Evolutionary conservation across 768 basidiomycete species (phyloP).

Genomic region (Gyrodon lividus): DNA sequence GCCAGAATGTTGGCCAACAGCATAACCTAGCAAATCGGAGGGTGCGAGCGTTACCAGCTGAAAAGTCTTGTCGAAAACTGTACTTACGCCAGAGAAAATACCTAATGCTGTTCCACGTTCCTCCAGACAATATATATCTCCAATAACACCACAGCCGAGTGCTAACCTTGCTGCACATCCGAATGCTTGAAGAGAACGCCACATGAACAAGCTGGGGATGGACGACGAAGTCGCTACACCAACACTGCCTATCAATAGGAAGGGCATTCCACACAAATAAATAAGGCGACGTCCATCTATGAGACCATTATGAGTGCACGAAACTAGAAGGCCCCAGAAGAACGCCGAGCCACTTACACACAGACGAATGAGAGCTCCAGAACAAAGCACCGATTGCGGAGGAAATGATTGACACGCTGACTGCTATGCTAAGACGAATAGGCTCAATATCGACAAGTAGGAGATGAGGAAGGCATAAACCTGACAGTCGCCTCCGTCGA

Average conservation of each 20-base stretch:
- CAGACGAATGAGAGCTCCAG: slow-evolving; percentile 47
- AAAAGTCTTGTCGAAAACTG: not conserved
- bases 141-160: slow-evolving; percentile 54
- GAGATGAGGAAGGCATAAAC: slow-evolving; percentile 21
- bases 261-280: slow-evolving; percentile 46
- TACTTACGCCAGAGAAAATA: slow-evolving; percentile 46
- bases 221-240: slow-evolving; percentile 49
- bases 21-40: slow-evolving; percentile 27
- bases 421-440: slow-evolving; percentile 34
- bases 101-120: slow-evolving; percentile 57
- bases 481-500: slow-evolving; percentile 56
- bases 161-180: slow-evolving; percentile 54
- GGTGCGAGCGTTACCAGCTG: not conserved
- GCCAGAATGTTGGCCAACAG: slow-evolving; percentile 58
- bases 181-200: slow-evolving; percentile 58
- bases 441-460: not conserved
- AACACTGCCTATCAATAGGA: slow-evolving; percentile 53
- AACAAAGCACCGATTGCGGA: slow-evolving; percentile 43
- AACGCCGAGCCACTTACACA: slow-evolving; percentile 34
- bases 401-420: slow-evolving; percentile 45
- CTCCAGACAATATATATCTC: slow-evolving; percentile 59
- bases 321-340: not conserved
- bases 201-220: slow-evolving; percentile 33
- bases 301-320: not conserved
- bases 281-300: slow-evolving; percentile 61